Evolutionary conservation across 768 basidiomycete genomes (phyloP).

Genomic region (Leccinum subtestaceum): DNA sequence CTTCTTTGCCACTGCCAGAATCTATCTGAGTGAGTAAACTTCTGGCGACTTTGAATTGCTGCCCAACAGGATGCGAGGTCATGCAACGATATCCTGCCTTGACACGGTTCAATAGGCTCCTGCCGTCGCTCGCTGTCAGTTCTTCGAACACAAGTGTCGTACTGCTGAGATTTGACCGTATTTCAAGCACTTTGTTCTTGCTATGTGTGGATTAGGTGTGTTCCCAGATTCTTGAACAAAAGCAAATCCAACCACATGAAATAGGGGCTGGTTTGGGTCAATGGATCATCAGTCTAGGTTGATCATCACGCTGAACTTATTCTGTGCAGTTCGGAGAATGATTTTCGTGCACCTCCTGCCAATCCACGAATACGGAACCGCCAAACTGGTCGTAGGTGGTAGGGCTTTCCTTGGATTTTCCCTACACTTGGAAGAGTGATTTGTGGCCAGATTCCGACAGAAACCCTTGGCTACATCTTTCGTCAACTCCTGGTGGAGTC

Average conservation of each 20-base stretch:
- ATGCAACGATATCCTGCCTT: slow-evolving; percentile 5
- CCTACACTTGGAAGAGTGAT: slow-evolving; percentile 3
- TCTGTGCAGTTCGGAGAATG: not conserved
- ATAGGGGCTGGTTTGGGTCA: slow-evolving; percentile 9
- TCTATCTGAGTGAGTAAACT: slow-evolving; percentile 7
- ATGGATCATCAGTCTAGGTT: not conserved
- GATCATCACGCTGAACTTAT: not conserved
- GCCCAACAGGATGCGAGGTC: not conserved
- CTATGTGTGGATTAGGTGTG: slow-evolving; percentile 4
- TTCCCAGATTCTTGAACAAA: not conserved
- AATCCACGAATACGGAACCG: not conserved
- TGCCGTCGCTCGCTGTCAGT: slow-evolving; percentile 7
- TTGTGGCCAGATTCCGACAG: slow-evolving; percentile 7
- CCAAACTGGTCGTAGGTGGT: not conserved
- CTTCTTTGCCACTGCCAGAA: slow-evolving; percentile 3
- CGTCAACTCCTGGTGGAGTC: slow-evolving; percentile 7
- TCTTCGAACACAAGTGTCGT: not conserved
- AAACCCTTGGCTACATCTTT: slow-evolving; percentile 9
- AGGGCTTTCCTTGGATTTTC: not conserved
- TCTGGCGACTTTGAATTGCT: not conserved
- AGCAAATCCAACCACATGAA: not conserved
- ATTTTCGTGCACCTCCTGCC: not conserved
- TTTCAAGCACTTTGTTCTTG: not conserved
- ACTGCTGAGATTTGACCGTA: not conserved
- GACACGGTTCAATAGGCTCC: not conserved